Evolutionary conservation across 2,329 filamentous ascomycete genomes (phyloP).

Genomic region (Ophiostoma fasciatum): DNA sequence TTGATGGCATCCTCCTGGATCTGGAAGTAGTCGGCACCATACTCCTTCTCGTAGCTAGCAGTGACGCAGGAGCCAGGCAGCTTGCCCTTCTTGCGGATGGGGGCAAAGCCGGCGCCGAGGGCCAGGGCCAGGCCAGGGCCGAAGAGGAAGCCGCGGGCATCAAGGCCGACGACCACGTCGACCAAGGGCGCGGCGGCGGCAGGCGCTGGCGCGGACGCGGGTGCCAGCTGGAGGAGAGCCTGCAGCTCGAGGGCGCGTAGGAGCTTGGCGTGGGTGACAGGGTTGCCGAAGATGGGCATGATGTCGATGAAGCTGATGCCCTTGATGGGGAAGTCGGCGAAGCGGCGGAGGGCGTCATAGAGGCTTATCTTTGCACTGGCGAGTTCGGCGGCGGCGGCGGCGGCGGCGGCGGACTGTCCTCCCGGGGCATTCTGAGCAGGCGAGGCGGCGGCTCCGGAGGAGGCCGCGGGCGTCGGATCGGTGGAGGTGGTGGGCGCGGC

Average conservation of each 20-base stretch:
- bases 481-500: slow-evolving; percentile 15
- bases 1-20: slow-evolving; percentile 81
- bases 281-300: slow-evolving; percentile 82
- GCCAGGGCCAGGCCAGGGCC: slow-evolving; percentile 76
- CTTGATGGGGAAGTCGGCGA: slow-evolving; percentile 78
- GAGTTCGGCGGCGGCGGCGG: slow-evolving; percentile 50
- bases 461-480: slow-evolving; percentile 14
- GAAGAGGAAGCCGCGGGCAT: slow-evolving; percentile 91
- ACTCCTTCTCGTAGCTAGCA: slow-evolving; percentile 86
- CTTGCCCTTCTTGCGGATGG: slow-evolving; percentile 91
- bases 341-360: slow-evolving; percentile 62
- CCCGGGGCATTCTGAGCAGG: slow-evolving; percentile 42
- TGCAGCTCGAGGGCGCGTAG: slow-evolving; percentile 77
- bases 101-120: slow-evolving; percentile 75
- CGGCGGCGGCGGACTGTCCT: slow-evolving; percentile 47
- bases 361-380: slow-evolving; percentile 56
- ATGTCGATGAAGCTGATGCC: slow-evolving; percentile 98
- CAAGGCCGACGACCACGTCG: slow-evolving; percentile 89
- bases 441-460: slow-evolving; percentile 17
- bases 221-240: slow-evolving; percentile 43
- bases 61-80: slow-evolving; percentile 79
- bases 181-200: slow-evolving; percentile 39
- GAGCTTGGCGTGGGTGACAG: slow-evolving; percentile 57
- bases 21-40: slow-evolving; percentile 89
- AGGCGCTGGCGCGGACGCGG: slow-evolving; percentile 8